Percentiles rank a stretch among this genome's conserved stretches.
phyloP scores from a whole-genome alignment of 1,139 yeast genomes.

The Eremothecium cymbalariae region DNA sequence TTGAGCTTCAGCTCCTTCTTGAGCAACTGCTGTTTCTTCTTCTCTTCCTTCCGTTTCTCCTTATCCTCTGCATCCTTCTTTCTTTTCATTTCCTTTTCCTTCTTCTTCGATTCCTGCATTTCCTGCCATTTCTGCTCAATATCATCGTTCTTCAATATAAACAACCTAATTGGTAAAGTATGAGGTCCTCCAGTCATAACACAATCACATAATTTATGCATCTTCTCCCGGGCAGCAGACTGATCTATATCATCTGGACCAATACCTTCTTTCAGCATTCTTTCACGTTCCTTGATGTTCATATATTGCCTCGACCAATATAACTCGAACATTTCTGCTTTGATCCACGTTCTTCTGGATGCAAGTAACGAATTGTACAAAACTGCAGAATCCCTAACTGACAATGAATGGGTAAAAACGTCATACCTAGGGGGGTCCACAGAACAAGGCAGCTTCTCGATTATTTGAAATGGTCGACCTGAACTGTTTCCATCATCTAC shows the following conservation, averaged over 20 bases:
- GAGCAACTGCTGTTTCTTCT: conserved; percentile 22
- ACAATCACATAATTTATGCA: conserved; percentile 83
- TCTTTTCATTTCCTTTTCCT: conserved; percentile 34
- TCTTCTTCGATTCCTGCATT: conserved; percentile 33
- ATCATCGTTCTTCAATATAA: conserved; percentile 70
- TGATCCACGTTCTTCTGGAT: conserved; percentile 66
- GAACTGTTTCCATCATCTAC: conserved; percentile 11
- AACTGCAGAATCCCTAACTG: conserved; percentile 66
- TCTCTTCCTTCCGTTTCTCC: conserved; percentile 26
- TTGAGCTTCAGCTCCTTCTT: conserved; percentile 29
- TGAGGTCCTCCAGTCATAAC: conserved; percentile 75
- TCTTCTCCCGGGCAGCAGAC: conserved; percentile 52
- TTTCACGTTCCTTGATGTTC: conserved; percentile 14
- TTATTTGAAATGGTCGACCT: conserved; percentile 38
- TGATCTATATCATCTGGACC: conserved; percentile 37
- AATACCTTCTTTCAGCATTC: conserved; percentile 30
- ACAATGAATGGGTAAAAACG: conserved; percentile 55
- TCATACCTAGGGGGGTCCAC: conserved; percentile 49
- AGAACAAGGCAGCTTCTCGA: conserved; percentile 67
- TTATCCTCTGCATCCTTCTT: conserved; percentile 34
- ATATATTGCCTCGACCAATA: conserved; percentile 57
- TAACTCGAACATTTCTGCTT: conserved; percentile 66
- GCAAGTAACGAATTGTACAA: conserved; percentile 62
- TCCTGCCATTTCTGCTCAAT: conserved; percentile 35
- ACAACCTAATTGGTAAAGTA: conserved; percentile 63